Evolutionary conservation across 2,329 filamentous ascomycete genomes (phyloP).

Genomic region (Akanthomyces lecanii): DNA sequence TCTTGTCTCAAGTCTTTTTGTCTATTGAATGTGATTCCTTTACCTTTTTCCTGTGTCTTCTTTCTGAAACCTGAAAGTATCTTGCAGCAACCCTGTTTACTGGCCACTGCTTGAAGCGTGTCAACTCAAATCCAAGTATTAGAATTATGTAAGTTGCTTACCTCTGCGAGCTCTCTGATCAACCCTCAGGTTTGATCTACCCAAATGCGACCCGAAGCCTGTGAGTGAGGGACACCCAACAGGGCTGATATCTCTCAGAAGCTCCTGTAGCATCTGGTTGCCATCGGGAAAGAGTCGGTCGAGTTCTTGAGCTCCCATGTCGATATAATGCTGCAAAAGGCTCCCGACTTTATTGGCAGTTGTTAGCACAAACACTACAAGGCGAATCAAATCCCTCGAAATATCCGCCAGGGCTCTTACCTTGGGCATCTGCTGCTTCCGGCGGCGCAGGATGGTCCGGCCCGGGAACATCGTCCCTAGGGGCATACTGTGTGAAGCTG

Average conservation of each 20-base stretch:
- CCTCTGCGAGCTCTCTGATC: background rate
- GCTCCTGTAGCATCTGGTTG: background rate
- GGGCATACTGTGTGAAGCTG: background rate
- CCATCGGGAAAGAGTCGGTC: background rate
- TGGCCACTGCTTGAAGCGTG: background rate
- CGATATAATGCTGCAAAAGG: background rate
- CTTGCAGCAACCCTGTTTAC: background rate
- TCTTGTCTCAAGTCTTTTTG: background rate
- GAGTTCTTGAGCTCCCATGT: background rate
- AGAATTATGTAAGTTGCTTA: background rate
- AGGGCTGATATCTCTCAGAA: background rate
- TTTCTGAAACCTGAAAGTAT: background rate
- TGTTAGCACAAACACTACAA: background rate
- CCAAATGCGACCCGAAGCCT: background rate
- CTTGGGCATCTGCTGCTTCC: background rate
- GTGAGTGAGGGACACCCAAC: background rate
- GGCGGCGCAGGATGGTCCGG: background rate
- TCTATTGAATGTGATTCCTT: fast-evolving
- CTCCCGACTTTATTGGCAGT: background rate
- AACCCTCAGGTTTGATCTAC: too few relatives aligned
- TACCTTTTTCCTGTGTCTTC: background rate
- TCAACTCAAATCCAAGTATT: background rate
- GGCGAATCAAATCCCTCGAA: too few relatives aligned
- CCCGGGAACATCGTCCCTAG: background rate
- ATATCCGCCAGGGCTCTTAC: background rate